Base-by-base conservation (phyloP, 2,329 filamentous ascomycete species). In the Elsinoe fawcettii region DNA sequence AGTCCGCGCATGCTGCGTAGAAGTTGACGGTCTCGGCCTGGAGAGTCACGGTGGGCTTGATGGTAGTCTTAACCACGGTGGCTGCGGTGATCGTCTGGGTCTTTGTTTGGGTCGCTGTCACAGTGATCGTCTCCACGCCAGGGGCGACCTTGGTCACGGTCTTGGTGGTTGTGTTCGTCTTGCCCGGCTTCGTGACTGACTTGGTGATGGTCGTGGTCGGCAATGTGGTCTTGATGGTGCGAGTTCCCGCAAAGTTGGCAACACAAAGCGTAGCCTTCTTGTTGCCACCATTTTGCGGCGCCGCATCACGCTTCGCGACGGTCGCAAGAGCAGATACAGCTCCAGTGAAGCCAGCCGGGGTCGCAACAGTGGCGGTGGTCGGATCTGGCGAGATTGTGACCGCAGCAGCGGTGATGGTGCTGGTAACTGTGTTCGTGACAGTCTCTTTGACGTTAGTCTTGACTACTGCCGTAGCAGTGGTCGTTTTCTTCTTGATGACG, bases 321-420 rank as follows among this genome's bases (percentile, higher is more conserved):
- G 12, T 16, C 6, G 39, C 27, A 9, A 37, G 23, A 18, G 36
- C 53, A 7, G 53, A 55, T 6, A 18, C 36, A n/a, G 54, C 54
- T 12, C 41, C 14, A n/a, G n/a, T 41, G 54, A 56, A 56, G 30
- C 54, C 43, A 11, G 54, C 44, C 4, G 54, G 41, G 2, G 54
- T 9, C 3, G 54, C 39, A 37, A 56, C 20, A 22, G 54, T 56
- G 6, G 53, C 30, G 18, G 54, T 47, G 23, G 12, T 27, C 2
- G 54, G 54, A 7, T 32, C 41, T 14, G 37, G 39, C 9, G 54
- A 46, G 41, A 56, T 49, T 25, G 54, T 56, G 41, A 46, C 20
- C 11, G 30, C 51, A 27, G 16, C 6, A 16, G 30, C 36, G 9
- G 51, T 54, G 30, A 41, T 39, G 25, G 30, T 43, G 18, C 16